Base-by-base conservation (phyloP, 2,329 filamentous ascomycete genomes). In the Macrophomina phaseolina region DNA sequence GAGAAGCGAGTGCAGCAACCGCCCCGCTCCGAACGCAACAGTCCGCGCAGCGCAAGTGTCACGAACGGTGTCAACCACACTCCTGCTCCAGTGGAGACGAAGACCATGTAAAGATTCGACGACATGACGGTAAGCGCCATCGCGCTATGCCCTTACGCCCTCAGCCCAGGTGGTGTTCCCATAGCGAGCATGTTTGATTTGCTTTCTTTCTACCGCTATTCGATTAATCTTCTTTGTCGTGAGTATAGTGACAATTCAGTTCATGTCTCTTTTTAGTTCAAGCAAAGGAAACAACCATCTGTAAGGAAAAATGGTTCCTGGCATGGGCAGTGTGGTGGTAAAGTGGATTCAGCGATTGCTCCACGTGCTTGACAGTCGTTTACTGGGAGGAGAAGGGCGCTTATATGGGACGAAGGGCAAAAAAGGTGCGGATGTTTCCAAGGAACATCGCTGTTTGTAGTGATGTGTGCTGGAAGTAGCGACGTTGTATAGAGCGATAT, bases 1-100 rank as follows among this genome's bases (percentile, higher is more conserved):
- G 91, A 95, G 48, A 88, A 88, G 77, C 46, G 65, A 11, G 65
- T 58, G 78, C 83, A 69, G 77, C 72, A 16, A 74, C 65, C 56
- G 14, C 65, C 65, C 1, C 65, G 65, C 32, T 79, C 81, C 65
- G 81, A 82, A 70, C 81, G 80, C 46, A 79, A 75, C 64, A 83
- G 81, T 69, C 82, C 82, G 12, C 76, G 77, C 55, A 76, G 72
- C 46, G 71, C 74, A 36, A 68, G 61, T 51, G 69, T 76, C 4
- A 71, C 72, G 1, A 79, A 79, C 42, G 77, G 77, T 2, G 67
- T 75, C 4, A 65, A 74, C 38, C 77, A 78, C 52, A 71, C 73
- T 48, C 72, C 75, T 40, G 74, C 76, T 6, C 72, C 76, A n/a
- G 73, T 74, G n/a, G 77, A 79, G 61, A 62, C 65, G 14, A 66